phyloP scores from a whole-genome alignment of 2,329 filamentous ascomycete species.

The Cladosporium austrohemisphaericum region DNA sequence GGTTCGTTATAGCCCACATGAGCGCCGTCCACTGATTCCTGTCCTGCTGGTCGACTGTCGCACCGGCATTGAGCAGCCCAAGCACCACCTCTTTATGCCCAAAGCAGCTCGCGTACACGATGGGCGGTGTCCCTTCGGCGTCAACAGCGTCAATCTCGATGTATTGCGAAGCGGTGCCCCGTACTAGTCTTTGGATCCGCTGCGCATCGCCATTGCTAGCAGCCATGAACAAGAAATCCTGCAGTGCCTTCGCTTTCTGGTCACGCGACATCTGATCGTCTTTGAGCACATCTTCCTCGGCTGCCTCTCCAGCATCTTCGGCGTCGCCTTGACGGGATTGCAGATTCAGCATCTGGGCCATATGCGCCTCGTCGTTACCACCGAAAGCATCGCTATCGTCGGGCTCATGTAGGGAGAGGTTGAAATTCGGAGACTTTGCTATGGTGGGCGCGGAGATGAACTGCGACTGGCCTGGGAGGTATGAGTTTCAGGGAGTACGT shows the following conservation, averaged over 20 bases:
- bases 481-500: slow-evolving; percentile 13
- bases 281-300: slow-evolving; percentile 74
- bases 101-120: slow-evolving; percentile 98
- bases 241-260: slow-evolving; percentile 77
- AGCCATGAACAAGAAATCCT: slow-evolving; percentile 88
- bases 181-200: slow-evolving; percentile 71
- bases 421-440: slow-evolving; percentile 80
- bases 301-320: slow-evolving; percentile 60
- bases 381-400: slow-evolving; percentile 59
- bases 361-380: slow-evolving; percentile 76
- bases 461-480: slow-evolving; percentile 76
- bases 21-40: slow-evolving; percentile 95
- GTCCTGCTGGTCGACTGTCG: slow-evolving; percentile 87
- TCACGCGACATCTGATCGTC: slow-evolving; percentile 69
- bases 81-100: slow-evolving; percentile 87
- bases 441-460: slow-evolving; percentile 84
- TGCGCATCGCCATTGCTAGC: slow-evolving; percentile 92
- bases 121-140: slow-evolving; percentile 89
- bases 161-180: slow-evolving; percentile 68
- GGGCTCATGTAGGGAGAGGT: slow-evolving; percentile 76
- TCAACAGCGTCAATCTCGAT: slow-evolving; percentile 85
- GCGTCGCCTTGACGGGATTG: slow-evolving; percentile 81
- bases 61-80: slow-evolving; percentile 78
- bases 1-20: slow-evolving; percentile 99
- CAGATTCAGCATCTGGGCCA: slow-evolving; percentile 94